A percentile compares a stretch with the other conserved stretches of the same genome.
Evolutionary conservation across 305 asterid species (phyloP).

Genomic region (Rubia tinctorum): DNA sequence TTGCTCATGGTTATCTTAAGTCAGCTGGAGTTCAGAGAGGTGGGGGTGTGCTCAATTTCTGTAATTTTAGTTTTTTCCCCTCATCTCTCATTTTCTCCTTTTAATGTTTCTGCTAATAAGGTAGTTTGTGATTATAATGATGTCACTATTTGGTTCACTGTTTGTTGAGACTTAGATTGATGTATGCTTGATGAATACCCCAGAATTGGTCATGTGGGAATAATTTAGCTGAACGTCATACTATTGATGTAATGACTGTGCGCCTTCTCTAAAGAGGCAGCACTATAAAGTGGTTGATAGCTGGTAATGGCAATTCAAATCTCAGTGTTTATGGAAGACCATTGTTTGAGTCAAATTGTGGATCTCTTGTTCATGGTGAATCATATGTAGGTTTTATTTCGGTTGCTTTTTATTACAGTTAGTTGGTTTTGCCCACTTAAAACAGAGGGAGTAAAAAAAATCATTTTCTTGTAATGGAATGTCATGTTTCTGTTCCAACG

Average conservation of each 20-base stretch:
- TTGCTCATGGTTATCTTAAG: constrained; percentile 36
- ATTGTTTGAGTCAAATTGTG: background rate
- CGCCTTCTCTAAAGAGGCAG: background rate
- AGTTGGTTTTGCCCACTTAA: background rate
- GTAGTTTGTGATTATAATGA: no score
- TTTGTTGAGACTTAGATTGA: no score
- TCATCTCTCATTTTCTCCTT: constrained; percentile 1
- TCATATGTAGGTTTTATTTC: background rate
- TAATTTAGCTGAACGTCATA: background rate
- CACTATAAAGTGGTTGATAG: background rate
- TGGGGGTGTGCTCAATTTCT: constrained; percentile 30
- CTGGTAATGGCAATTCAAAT: background rate
- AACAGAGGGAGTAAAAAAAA: background rate
- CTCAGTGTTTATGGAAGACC: background rate
- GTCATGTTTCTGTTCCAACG: no score
- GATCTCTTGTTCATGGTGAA: background rate
- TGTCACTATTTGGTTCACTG: no score
- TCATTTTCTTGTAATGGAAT: background rate
- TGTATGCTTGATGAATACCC: background rate
- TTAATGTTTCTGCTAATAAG: constrained; percentile 3
- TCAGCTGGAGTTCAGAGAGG: constrained; percentile 34
- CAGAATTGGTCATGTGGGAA: background rate
- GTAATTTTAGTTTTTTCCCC: background rate
- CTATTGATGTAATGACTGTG: background rate
- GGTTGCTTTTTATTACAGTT: background rate